Base-by-base conservation (phyloP, 768 basidiomycete genomes). In the Calvatia gigantea region DNA sequence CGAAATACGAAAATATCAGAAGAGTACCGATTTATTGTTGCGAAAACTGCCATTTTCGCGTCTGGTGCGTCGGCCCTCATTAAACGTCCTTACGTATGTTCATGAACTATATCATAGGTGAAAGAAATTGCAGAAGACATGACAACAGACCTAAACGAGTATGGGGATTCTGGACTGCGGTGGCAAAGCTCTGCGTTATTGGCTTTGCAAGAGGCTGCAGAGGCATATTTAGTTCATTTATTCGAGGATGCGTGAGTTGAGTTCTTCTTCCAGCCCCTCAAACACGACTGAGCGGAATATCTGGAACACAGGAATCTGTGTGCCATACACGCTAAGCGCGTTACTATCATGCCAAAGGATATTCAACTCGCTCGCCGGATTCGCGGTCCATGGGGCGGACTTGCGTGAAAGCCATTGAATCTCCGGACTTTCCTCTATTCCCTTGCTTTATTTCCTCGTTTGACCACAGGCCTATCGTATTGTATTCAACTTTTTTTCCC, bases 291-390 rank as follows among this genome's bases (percentile, higher is more conserved):
- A 41, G 41, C 23, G 56, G 43, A 19, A 35, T 44, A 19, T n/a
- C 43, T 12, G 48, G 31, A n/a, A 21, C 58, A 19, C 58, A 97
- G 94, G 39, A 97, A 98, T 69, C 75, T 97, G 31, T 99, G 97
- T 65, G 95, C 96, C 5, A 91, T 99, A 61, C 96, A 98, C 65
- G 96, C 96, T 14, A 98, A 96, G 71, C 87, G 96, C 63, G 96
- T 98, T 4, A 99, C 96, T 4, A 87, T 98, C 63, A 98, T 98
- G 95, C 93, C 94, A 54, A 82, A 89, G 49, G 97, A 99, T 64
- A 95, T 99, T 56, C 96, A 98, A 65, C 86, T 99, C 50, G 97
- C 97, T 21, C 81, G 97, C 52, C 83, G 97, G 60, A 94, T 98
- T 77, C 84, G 96, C 46, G 96, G 96, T 2, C 86, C 87, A 43